Percentiles rank a stretch among this genome's conserved stretches.
phyloP scores from a whole-genome alignment of 169 alveolate species.

The Fabrea salina region DNA sequence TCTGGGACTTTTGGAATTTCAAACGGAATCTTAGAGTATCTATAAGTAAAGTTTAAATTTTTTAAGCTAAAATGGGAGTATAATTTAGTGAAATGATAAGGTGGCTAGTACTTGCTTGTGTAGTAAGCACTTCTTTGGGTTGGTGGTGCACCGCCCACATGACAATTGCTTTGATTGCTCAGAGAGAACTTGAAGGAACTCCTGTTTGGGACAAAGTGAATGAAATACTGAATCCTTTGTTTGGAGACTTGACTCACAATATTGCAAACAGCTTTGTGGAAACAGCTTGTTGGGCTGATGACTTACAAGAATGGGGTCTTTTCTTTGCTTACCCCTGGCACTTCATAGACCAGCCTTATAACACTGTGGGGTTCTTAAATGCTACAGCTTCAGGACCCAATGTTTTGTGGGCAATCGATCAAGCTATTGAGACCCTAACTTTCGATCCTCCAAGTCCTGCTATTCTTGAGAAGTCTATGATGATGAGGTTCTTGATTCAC shows the following conservation, averaged over 20 bases:
- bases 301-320: slow-evolving; percentile 30
- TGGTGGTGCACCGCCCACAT: slow-evolving; percentile 33
- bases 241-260: slow-evolving; percentile 1
- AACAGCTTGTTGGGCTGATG: slow-evolving; percentile 55
- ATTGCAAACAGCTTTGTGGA: slow-evolving; percentile 42
- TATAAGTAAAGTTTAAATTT: too few species aligned
- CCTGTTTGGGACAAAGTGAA: neutral
- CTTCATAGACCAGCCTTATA: slow-evolving; percentile 40
- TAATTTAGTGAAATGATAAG: too few species aligned
- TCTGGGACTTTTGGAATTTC: too few species aligned
- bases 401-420: slow-evolving; percentile 37
- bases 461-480: slow-evolving; percentile 33
- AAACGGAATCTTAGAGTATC: too few species aligned
- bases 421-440: neutral
- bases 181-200: neutral
- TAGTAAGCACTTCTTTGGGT: neutral
- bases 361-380: slow-evolving; percentile 28
- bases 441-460: neutral
- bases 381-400: slow-evolving; percentile 27
- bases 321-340: slow-evolving; percentile 28
- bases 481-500: slow-evolving; percentile 49
- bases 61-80: too few species aligned
- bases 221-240: neutral
- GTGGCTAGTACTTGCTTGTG: neutral
- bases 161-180: slow-evolving; percentile 17